Evolutionary conservation across 805 yeast species (phyloP).

Genomic region (Danielia reshetovae): DNA sequence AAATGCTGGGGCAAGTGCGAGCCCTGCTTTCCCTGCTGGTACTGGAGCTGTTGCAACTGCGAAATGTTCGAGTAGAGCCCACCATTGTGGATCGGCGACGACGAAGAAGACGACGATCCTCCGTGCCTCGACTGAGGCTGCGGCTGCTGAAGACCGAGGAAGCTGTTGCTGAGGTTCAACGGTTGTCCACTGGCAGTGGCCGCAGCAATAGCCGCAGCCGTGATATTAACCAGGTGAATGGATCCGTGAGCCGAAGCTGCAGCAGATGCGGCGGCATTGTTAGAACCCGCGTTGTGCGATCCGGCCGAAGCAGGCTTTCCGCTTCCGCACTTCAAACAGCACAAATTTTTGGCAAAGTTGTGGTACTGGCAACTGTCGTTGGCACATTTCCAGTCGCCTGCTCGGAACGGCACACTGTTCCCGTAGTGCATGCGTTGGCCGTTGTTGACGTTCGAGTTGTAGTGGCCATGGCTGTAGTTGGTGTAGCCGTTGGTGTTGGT

Average conservation of each 20-base stretch:
- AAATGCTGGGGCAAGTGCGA: conserved; percentile 20
- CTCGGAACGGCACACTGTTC: conserved; percentile 82
- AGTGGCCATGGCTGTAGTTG: conserved; percentile 14
- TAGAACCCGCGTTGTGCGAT: conserved; percentile 5
- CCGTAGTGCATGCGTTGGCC: conserved; percentile 21
- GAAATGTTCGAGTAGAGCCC: conserved; percentile 16
- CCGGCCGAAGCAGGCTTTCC: conserved; percentile 44
- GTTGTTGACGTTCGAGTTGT: conserved; percentile 13
- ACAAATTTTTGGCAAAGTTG: conserved; percentile 85
- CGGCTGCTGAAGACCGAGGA: conserved; percentile 32
- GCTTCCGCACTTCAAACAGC: conserved; percentile 85
- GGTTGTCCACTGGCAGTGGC: conserved; percentile 48
- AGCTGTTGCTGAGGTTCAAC: conserved; percentile 30
- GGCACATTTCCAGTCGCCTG: conserved; percentile 94
- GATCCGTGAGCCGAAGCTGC: conserved; percentile 6
- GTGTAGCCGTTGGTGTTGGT: conserved; percentile 7
- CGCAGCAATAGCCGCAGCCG: conserved; percentile 46
- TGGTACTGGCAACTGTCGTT: conserved; percentile 79
- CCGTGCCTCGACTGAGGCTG: conserved; percentile 22
- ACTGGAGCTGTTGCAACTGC: conserved; percentile 18
- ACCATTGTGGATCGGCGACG: conserved; percentile 9
- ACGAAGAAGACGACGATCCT: conserved; percentile 8
- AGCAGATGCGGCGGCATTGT: background rate
- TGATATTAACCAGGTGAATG: conserved; percentile 35
- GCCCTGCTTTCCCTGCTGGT: conserved; percentile 15